These are phyloP conservation scores for Penicillium rolfsii DNA, from an alignment of 2,329 filamentous ascomycete genomes.

Conservation along the genomic window DNA sequence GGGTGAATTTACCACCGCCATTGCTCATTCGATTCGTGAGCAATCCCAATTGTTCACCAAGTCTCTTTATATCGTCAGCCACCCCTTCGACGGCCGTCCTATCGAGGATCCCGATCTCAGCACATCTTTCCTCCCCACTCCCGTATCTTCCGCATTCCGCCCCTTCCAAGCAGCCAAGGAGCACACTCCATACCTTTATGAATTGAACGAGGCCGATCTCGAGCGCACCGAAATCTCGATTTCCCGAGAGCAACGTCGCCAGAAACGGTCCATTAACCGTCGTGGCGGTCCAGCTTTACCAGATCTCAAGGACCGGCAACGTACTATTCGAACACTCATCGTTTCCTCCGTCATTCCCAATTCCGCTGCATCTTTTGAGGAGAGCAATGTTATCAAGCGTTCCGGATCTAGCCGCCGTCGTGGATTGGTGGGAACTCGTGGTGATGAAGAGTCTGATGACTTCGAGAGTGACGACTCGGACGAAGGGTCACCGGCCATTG, in stretches of 20 bases:
- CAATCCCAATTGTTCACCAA: conserved; percentile 93
- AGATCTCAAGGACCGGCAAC: conserved; percentile 92
- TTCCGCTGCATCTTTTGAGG: conserved; percentile 76
- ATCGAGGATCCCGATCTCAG: conserved; percentile 90
- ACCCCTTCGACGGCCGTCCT: conserved; percentile 91
- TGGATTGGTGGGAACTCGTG: conserved; percentile 60
- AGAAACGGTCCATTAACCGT: conserved; percentile 93
- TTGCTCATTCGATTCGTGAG: conserved; percentile 96
- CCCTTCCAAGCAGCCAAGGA: conserved; percentile 93
- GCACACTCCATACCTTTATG: conserved; percentile 89
- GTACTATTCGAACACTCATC: conserved; percentile 88
- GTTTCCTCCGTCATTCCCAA: conserved; percentile 93
- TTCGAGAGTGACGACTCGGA: conserved; percentile 89
- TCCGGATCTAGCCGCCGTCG: conserved; percentile 65
- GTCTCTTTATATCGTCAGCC: conserved; percentile 88
- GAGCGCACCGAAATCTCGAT: conserved; percentile 91
- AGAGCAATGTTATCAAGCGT: conserved; percentile 84
- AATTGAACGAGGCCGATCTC: conserved; percentile 86
- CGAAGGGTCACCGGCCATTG: conserved; percentile 80
- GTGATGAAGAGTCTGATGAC: conserved; percentile 78
- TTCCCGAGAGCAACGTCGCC: conserved; percentile 86
- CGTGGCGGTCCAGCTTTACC: conserved; percentile 89
- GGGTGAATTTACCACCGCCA: conserved; percentile 95
- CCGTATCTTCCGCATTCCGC: conserved; percentile 79
- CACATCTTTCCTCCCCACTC: conserved; percentile 81